Percentiles rank a stretch among this genome's conserved stretches.
These are phyloP conservation scores for Sporothrix humicola DNA, from an alignment of 2,329 filamentous ascomycete species.

Conservation along the genomic window DNA sequence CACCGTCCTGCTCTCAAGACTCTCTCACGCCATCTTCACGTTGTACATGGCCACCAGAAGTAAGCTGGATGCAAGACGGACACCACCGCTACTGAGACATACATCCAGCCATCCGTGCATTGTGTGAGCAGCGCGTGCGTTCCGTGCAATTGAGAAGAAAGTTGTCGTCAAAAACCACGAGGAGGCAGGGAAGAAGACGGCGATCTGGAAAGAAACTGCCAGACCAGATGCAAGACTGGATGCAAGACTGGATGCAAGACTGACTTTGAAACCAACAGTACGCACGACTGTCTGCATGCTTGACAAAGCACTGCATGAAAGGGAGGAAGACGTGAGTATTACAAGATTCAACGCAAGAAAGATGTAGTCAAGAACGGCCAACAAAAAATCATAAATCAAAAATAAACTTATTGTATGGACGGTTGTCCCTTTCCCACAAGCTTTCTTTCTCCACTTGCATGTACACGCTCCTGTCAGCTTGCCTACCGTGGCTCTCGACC, in stretches of 20 bases:
- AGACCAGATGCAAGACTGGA: background rate
- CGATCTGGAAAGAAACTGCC: background rate
- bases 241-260: background rate
- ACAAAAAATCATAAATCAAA: background rate
- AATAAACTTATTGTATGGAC: background rate
- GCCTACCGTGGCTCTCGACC: background rate
- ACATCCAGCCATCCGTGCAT: conserved; percentile 4
- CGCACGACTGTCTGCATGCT: too few relatives aligned
- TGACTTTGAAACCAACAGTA: too few relatives aligned
- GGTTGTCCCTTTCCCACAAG: background rate
- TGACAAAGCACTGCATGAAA: too few relatives aligned
- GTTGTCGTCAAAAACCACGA: background rate
- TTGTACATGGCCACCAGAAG: background rate
- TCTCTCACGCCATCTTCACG: background rate
- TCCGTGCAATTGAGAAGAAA: background rate
- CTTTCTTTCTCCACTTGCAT: background rate
- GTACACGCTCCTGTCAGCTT: background rate
- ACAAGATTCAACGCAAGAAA: too few relatives aligned
- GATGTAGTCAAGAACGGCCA: too few relatives aligned
- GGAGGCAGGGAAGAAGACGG: conserved; percentile 5
- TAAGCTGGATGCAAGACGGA: background rate
- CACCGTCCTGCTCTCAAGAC: background rate
- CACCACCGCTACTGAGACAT: conserved; percentile 5
- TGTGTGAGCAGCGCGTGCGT: background rate
- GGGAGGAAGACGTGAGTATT: too few relatives aligned